These are phyloP conservation scores for Chaetomium fimeti DNA, from an alignment of 495 filamentous ascomycete species.

Conservation along the genomic window DNA sequence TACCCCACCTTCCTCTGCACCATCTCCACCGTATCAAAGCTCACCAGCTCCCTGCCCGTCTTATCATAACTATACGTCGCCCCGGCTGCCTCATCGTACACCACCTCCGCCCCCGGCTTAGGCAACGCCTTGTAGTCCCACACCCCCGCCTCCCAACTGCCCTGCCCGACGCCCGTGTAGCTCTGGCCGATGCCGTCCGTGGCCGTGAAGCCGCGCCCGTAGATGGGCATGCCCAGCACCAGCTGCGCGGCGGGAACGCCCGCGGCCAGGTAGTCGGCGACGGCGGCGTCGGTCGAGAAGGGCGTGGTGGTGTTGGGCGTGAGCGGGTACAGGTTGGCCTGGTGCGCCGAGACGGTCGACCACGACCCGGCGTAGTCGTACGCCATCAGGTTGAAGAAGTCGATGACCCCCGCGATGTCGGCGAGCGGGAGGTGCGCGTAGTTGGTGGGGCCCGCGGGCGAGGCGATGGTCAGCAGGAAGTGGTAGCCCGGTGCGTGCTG, in stretches of 20 bases:
- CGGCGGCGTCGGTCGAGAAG: slow-evolving; percentile 65
- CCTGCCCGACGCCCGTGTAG: slow-evolving; percentile 62
- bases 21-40: slow-evolving; percentile 68
- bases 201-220: slow-evolving; percentile 72
- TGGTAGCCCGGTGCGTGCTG: slow-evolving; percentile 49
- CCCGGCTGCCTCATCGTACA: slow-evolving; percentile 46
- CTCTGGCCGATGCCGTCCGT: slow-evolving; percentile 67
- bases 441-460: slow-evolving; percentile 56
- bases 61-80: slow-evolving; percentile 72
- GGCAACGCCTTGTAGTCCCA: slow-evolving; percentile 79
- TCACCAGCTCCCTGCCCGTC: slow-evolving; percentile 58
- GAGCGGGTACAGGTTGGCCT: slow-evolving; percentile 67
- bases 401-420: slow-evolving; percentile 66
- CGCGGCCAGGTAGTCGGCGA: slow-evolving; percentile 62
- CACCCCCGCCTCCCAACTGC: slow-evolving; percentile 73
- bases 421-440: slow-evolving; percentile 65
- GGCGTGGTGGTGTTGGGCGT: slow-evolving; percentile 57
- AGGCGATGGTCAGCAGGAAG: slow-evolving; percentile 77
- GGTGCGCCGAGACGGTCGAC: slow-evolving; percentile 64
- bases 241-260: slow-evolving; percentile 68
- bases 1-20: slow-evolving; percentile 64
- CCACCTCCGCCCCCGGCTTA: slow-evolving; percentile 46
- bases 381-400: slow-evolving; percentile 86
- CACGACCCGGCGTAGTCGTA: slow-evolving; percentile 73
- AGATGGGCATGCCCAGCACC: slow-evolving; percentile 81